phyloP scores from a whole-genome alignment of 1,139 yeast genomes.

The Pichia sp. region DNA sequence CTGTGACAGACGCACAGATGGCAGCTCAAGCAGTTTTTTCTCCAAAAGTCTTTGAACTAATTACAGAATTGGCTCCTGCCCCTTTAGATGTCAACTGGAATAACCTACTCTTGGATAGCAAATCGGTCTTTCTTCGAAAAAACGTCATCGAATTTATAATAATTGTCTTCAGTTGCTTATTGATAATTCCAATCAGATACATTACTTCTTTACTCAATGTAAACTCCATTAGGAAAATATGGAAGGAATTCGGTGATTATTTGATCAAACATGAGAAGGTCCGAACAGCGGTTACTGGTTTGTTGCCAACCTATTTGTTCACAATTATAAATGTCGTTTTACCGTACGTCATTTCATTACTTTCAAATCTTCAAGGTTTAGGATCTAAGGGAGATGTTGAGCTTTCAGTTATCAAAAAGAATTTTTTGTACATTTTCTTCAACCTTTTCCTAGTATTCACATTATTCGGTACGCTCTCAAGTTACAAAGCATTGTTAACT shows the following conservation, averaged over 20 bases:
- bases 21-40: conserved; percentile 85
- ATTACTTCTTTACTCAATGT: conserved; percentile 68
- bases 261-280: conserved; percentile 54
- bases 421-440: conserved; percentile 79
- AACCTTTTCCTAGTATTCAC: conserved; percentile 82
- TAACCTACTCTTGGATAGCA: conserved; percentile 57
- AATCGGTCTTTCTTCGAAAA: conserved; percentile 52
- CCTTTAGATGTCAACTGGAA: conserved; percentile 86
- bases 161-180: conserved; percentile 57
- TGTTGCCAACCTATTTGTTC: conserved; percentile 72
- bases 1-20: conserved; percentile 85
- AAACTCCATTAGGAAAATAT: conserved; percentile 61
- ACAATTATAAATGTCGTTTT: conserved; percentile 66
- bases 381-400: conserved; percentile 80
- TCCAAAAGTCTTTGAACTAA: conserved; percentile 68
- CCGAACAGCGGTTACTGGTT: conserved; percentile 66
- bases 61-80: conserved; percentile 78
- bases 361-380: conserved; percentile 69
- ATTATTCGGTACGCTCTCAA: conserved; percentile 68
- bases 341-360: conserved; percentile 71
- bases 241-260: conserved; percentile 69
- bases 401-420: conserved; percentile 70
- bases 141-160: conserved; percentile 62
- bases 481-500: conserved; percentile 60
- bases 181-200: conserved; percentile 70